Evolutionary conservation across 2,329 filamentous ascomycete genomes (phyloP).

Genomic region (Triangularia setosa): DNA sequence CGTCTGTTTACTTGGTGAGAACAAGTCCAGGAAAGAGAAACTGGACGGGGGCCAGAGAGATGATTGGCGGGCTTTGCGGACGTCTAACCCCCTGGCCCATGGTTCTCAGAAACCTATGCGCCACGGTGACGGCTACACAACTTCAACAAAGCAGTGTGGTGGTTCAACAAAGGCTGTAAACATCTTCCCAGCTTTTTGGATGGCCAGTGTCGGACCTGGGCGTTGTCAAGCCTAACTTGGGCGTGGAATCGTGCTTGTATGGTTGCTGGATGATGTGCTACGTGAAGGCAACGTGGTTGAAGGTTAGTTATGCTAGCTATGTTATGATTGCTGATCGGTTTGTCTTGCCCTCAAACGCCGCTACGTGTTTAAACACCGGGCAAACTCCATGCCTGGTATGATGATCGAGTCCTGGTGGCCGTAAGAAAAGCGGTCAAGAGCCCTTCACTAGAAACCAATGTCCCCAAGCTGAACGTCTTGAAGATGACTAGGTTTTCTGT

Average conservation of each 20-base stretch:
- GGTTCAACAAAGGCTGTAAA: background rate
- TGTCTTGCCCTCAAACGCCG: background rate
- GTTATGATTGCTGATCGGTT: background rate
- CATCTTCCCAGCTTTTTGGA: background rate
- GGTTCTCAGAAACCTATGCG: background rate
- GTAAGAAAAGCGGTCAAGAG: background rate
- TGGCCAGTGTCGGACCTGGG: background rate
- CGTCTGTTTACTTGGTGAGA: background rate
- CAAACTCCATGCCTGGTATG: background rate
- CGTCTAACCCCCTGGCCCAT: background rate
- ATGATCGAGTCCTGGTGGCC: background rate
- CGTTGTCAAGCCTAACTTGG: background rate
- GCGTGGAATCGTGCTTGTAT: background rate
- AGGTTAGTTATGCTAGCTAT: background rate
- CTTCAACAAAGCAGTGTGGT: background rate
- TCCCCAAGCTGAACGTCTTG: background rate
- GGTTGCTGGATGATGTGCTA: background rate
- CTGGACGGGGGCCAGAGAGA: background rate
- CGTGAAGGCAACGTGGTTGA: background rate
- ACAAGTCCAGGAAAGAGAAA: background rate
- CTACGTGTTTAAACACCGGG: background rate
- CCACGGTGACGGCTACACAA: background rate
- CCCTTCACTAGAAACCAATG: background rate
- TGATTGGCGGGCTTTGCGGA: background rate
- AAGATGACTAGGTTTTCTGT: background rate